Base-by-base conservation (phyloP, 1,139 yeast species). In the Kodamaea ohmeri region DNA sequence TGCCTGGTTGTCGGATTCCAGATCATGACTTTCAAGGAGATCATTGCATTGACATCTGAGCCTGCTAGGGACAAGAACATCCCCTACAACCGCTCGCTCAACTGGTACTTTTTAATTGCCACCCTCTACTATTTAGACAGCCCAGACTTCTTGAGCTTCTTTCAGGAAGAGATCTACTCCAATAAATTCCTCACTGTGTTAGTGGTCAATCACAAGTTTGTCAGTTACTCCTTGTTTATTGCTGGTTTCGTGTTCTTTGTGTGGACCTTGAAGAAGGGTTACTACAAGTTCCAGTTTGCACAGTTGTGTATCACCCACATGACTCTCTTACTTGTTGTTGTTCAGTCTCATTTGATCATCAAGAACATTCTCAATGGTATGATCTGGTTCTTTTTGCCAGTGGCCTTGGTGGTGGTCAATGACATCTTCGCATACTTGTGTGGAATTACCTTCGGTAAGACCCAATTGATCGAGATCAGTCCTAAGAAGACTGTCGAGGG, bases 401-500 rank as follows among this genome's bases (percentile, higher is more conserved):
- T 87, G 42, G 82, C 95, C 3, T 71, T 92, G 53, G 99, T 92
- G 35, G 87, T 92, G 50, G 86, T 89, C 41, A 92, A 92, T 60
- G 99, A 92, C 58, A 89, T 90, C 39, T 90, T 89, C 71, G 98
- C 99, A 25, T 92, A 92, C 59, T 71, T 92, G 42, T 92, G 97
- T 66, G 99, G 99, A 36, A 92, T 92, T 50, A 87, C 97, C 1
- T 89, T 92, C 65, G 99, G 99, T 37, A 78, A 75, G 47, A 90
- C 97, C 35, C 96, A 87, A 57, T 77, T 92, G 54, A 88, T 94
- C 53, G 90, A 86, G 41, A 87, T 92, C 48, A 87, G 96, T 12
- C 98, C 99, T 37, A 92, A 92, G 63, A 92, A 92, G 66, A 92
- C 99, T 1, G 90, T 90, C 19, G 99, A 92, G 65, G 99, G 99